Percentiles rank a stretch among this genome's conserved stretches.
These are phyloP conservation scores for Vanrija sp. DNA, from an alignment of 1,284 basidiomycete species.

Conservation along the genomic window DNA sequence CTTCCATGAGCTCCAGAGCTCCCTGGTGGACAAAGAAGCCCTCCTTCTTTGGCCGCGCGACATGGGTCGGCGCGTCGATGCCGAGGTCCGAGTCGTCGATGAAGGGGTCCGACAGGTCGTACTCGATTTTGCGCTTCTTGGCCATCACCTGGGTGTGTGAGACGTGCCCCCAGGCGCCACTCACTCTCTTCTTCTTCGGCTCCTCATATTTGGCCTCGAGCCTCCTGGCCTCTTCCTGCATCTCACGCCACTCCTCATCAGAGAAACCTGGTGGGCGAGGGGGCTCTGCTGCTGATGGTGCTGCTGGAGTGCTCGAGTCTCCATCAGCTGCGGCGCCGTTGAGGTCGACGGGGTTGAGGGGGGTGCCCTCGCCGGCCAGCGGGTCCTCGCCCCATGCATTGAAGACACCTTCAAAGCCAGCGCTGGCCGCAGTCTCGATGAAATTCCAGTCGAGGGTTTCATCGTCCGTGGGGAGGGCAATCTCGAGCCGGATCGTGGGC, in stretches of 20 bases:
- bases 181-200: slow-evolving; percentile 14
- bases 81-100: slow-evolving; percentile 95
- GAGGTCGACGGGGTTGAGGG: slow-evolving; percentile 2
- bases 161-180: not conserved
- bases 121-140: slow-evolving; percentile 60
- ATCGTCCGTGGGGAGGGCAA: slow-evolving; percentile 10
- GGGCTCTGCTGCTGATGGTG: not conserved
- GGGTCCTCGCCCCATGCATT: slow-evolving; percentile 16
- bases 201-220: slow-evolving; percentile 38
- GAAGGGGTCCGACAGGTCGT: slow-evolving; percentile 88
- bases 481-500: slow-evolving; percentile 39
- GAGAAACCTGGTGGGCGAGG: slow-evolving; percentile 6
- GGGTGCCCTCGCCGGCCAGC: slow-evolving; percentile 9
- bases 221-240: slow-evolving; percentile 32
- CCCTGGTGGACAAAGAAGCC: slow-evolving; percentile 90
- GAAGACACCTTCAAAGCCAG: slow-evolving; percentile 15
- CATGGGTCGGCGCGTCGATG: slow-evolving; percentile 82
- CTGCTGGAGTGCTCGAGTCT: not conserved
- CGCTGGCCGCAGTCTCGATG: slow-evolving; percentile 28
- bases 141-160: not conserved
- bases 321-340: not conserved
- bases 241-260: slow-evolving; percentile 9
- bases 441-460: slow-evolving; percentile 40
- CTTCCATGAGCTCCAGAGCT: slow-evolving; percentile 65
- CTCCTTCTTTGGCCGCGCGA: slow-evolving; percentile 88